Conservation (phyloP, 176 grass and related monocot species). For the Cocos nucifera region DNA sequence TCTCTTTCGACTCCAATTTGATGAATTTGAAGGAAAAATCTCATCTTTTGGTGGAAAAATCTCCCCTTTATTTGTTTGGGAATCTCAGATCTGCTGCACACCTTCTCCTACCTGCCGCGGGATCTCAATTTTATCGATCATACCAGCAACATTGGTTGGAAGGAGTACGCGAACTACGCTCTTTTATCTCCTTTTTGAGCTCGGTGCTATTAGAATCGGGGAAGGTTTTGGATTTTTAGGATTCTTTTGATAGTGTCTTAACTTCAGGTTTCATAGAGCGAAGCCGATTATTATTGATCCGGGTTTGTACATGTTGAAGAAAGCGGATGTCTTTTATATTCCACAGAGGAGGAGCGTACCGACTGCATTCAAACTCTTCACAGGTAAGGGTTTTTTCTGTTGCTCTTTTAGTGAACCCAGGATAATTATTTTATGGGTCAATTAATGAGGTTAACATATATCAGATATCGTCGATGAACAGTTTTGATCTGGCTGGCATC, state of each 20-base stretch:
- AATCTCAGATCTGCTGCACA: conserved; percentile 55
- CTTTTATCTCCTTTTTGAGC: too few relatives aligned
- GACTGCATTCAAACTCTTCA: conserved; percentile 85
- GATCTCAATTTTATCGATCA: conserved; percentile 95
- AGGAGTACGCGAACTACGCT: conserved; percentile 36
- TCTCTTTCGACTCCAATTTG: background rate
- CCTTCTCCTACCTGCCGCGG: conserved; percentile 68
- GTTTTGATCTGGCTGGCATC: too few relatives aligned
- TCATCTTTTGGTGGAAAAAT: too few relatives aligned
- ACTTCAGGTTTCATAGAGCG: conserved; percentile 56
- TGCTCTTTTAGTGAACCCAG: background rate
- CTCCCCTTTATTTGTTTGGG: too few relatives aligned
- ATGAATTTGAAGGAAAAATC: too few relatives aligned
- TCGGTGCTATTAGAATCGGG: too few relatives aligned
- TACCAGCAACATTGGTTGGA: conserved; percentile 76
- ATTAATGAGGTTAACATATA: too few relatives aligned
- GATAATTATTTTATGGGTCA: too few relatives aligned
- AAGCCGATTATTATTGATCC: conserved; percentile 84
- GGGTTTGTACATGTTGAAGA: conserved; percentile 56
- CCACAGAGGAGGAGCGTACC: conserved; percentile 60
- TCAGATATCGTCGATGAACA: too few relatives aligned
- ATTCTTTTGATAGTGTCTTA: background rate
- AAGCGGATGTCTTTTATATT: conserved; percentile 65
- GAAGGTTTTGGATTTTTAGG: background rate
- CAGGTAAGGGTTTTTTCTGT: conserved; percentile 28